phyloP scores from a whole-genome alignment of 306 rosid species.

The Vachellia pachyceras region DNA sequence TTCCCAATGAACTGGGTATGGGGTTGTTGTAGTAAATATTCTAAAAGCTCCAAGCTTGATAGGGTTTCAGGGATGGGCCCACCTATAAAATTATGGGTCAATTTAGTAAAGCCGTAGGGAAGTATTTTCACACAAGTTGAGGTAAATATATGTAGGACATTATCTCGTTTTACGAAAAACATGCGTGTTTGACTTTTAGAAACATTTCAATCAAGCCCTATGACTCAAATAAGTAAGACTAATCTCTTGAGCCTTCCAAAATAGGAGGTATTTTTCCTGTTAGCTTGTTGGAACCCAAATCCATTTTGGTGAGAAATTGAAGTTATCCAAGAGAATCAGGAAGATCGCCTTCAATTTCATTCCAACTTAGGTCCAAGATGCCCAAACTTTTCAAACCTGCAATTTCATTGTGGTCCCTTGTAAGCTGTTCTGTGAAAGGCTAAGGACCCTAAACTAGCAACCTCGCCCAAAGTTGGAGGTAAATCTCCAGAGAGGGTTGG shows the following conservation, averaged over 20 bases:
- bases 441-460: slow-evolving; percentile 55
- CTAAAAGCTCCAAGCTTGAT: slow-evolving; percentile 53
- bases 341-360: slow-evolving; percentile 50
- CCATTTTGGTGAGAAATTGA: slow-evolving; percentile 62
- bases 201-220: too few relatives aligned
- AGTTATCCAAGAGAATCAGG: slow-evolving; percentile 55
- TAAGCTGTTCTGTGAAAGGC: slow-evolving; percentile 63
- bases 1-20: slow-evolving; percentile 49
- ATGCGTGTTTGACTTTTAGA: too few relatives aligned
- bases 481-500: slow-evolving; percentile 60
- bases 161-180: too few relatives aligned
- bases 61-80: slow-evolving; percentile 63
- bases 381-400: slow-evolving; percentile 54
- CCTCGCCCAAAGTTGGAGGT: slow-evolving; percentile 50
- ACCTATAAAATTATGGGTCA: slow-evolving; percentile 49
- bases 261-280: slow-evolving; percentile 49
- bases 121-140: too few relatives aligned
- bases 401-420: slow-evolving; percentile 63
- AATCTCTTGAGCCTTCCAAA: slow-evolving; percentile 53
- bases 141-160: too few relatives aligned
- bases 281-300: slow-evolving; percentile 59
- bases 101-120: too few relatives aligned
- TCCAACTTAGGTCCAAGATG: slow-evolving; percentile 69
- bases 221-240: slow-evolving; percentile 62
- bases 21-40: slow-evolving; percentile 65